Evolutionary conservation across 129 eudicot genomes (phyloP).

Genomic region (Gnaphalium uliginosum): DNA sequence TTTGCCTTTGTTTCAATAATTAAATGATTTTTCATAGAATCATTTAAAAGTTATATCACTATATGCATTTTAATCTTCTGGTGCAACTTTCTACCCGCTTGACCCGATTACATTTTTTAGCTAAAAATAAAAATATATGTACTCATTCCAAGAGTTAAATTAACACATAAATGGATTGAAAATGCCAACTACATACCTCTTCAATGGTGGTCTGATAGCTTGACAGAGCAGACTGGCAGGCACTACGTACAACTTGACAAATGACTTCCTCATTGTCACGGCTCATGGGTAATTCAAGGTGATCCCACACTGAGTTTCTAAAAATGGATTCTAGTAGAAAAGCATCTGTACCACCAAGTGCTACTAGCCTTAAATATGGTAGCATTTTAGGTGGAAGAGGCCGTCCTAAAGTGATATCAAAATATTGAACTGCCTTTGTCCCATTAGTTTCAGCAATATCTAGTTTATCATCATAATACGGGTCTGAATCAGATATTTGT

Average conservation of each 20-base stretch:
- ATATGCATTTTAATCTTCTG: not conserved
- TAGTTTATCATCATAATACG: conserved; percentile 74
- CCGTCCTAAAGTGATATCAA: conserved; percentile 74
- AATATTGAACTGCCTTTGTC: conserved; percentile 63
- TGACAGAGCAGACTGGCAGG: conserved; percentile 86
- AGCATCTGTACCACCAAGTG: conserved; percentile 88
- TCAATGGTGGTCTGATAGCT: conserved; percentile 78
- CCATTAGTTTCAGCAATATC: conserved; percentile 88
- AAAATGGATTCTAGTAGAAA: conserved; percentile 86
- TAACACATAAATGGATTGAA: not conserved
- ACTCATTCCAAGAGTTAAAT: not conserved
- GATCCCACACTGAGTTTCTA: conserved; percentile 79
- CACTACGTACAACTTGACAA: conserved; percentile 72
- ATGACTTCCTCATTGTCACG: conserved; percentile 84
- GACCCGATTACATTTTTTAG: not conserved
- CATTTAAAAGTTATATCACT: not conserved
- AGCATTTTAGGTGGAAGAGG: conserved; percentile 79
- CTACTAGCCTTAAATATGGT: conserved; percentile 79
- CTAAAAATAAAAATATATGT: not conserved
- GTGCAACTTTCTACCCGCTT: not conserved
- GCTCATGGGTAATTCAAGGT: conserved; percentile 81
- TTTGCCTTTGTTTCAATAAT: not conserved
- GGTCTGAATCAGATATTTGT: conserved; percentile 81
- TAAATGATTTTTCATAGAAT: not conserved
- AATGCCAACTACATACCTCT: conserved; percentile 57